phyloP scores from a whole-genome alignment of 2,329 filamentous ascomycete species.

The Exutisphaerella laricina region DNA sequence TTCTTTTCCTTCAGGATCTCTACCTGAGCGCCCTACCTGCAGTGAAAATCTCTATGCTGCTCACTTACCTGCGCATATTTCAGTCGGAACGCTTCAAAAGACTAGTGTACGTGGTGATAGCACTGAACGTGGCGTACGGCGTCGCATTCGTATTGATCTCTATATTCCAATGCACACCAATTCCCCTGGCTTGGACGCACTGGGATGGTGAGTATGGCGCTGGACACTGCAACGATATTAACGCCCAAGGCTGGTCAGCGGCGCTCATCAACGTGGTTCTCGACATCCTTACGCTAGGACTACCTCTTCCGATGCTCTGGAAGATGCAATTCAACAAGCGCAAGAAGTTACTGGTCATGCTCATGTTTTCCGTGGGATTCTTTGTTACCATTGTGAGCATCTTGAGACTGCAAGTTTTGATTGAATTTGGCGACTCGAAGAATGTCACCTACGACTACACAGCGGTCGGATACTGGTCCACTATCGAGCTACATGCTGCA shows the following conservation, averaged over 20 bases:
- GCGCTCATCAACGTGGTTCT: conserved; percentile 19
- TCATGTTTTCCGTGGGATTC: conserved; percentile 20
- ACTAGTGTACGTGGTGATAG: conserved; percentile 12
- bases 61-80: conserved; percentile 23
- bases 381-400: conserved; percentile 20
- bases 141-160: conserved; percentile 17
- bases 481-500: conserved; percentile 14
- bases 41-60: conserved; percentile 17
- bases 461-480: conserved; percentile 15
- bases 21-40: conserved; percentile 16
- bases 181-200: conserved; percentile 14
- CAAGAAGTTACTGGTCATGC: conserved; percentile 21
- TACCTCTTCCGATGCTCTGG: conserved; percentile 21
- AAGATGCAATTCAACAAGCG: conserved; percentile 19
- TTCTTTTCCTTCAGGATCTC: too few relatives aligned
- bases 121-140: conserved; percentile 13
- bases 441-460: conserved; percentile 18
- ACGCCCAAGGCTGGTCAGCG: conserved; percentile 19
- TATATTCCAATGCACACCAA: conserved; percentile 17
- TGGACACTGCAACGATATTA: conserved; percentile 19
- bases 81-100: conserved; percentile 11
- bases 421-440: conserved; percentile 16
- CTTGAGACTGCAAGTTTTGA: conserved; percentile 17
- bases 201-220: conserved; percentile 11
- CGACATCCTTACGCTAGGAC: conserved; percentile 19